These are phyloP conservation scores for Lenzites betulinus DNA, from an alignment of 768 basidiomycete species.

Conservation along the genomic window DNA sequence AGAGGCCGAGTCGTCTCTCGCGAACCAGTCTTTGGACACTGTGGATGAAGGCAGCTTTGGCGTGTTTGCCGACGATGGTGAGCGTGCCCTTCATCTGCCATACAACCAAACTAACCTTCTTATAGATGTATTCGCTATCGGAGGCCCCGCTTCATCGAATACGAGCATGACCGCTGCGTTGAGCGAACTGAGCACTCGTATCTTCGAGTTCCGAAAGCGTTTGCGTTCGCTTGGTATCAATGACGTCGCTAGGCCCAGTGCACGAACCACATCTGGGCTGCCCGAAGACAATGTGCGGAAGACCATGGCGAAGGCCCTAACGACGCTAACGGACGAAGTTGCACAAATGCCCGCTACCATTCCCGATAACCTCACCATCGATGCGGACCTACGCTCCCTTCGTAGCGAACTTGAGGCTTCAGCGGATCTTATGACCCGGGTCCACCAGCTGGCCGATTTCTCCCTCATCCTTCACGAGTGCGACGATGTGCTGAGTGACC, in stretches of 20 bases:
- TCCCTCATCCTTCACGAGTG: conserved; percentile 51
- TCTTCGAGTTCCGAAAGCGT: conserved; percentile 58
- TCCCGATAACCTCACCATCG: conserved; percentile 41
- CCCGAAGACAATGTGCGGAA: conserved; percentile 52
- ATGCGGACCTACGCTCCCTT: conserved; percentile 65
- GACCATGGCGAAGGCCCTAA: conserved; percentile 51
- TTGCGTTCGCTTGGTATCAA: conserved; percentile 64
- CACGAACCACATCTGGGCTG: conserved; percentile 41
- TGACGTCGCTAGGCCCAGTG: conserved; percentile 47
- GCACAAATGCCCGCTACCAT: conserved; percentile 46
- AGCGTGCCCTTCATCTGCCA: conserved; percentile 9
- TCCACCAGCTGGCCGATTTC: conserved; percentile 60
- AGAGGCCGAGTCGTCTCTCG: conserved; percentile 1
- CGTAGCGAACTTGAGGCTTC: conserved; percentile 58
- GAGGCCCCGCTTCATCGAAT: conserved; percentile 35
- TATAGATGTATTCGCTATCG: conserved; percentile 61
- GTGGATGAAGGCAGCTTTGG: conserved; percentile 16
- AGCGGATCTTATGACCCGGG: conserved; percentile 47
- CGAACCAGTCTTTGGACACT: conserved; percentile 12
- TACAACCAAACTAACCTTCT: background rate
- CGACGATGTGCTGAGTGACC: conserved; percentile 79
- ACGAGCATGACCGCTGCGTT: conserved; percentile 40
- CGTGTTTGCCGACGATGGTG: conserved; percentile 15
- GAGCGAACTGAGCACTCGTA: conserved; percentile 48
- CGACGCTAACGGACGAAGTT: conserved; percentile 46